Conservation (phyloP, 306 rosid genomes). For the Trifolium repens region DNA sequence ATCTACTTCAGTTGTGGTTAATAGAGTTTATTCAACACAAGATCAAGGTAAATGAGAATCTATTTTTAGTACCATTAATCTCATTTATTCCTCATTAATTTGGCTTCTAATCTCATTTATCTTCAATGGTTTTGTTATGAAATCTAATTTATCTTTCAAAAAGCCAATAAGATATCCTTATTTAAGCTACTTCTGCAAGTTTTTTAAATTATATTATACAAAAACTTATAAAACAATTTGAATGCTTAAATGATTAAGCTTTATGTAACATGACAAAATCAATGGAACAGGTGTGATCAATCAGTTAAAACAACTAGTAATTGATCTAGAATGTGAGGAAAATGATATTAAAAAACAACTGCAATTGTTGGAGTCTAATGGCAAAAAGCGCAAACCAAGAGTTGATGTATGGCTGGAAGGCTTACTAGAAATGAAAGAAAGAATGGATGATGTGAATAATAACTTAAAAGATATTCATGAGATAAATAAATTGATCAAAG, state of each 20-base stretch:
- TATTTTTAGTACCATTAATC: too few species aligned
- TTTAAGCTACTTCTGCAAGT: too few species aligned
- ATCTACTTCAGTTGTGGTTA: background rate
- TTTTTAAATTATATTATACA: too few species aligned
- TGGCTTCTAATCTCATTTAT: too few species aligned
- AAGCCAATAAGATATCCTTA: too few species aligned
- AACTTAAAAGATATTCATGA: background rate
- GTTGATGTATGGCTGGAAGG: background rate
- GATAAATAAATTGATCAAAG: background rate
- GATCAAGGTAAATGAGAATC: background rate
- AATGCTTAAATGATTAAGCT: too few species aligned
- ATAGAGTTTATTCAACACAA: background rate
- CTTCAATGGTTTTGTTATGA: too few species aligned
- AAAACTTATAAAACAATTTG: too few species aligned
- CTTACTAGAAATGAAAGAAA: background rate
- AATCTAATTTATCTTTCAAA: too few species aligned
- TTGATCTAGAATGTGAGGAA: background rate
- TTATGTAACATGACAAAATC: background rate
- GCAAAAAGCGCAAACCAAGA: background rate
- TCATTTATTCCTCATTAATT: too few species aligned
- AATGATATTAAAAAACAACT: background rate
- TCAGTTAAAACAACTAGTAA: background rate
- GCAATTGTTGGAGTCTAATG: background rate
- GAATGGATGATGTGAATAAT: background rate
- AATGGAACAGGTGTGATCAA: background rate